Evolutionary conservation across 2,329 filamentous ascomycete species (phyloP), one percentile per base, ranked within the genome.

Genomic region (Penicillium hesseltinei): DNA sequence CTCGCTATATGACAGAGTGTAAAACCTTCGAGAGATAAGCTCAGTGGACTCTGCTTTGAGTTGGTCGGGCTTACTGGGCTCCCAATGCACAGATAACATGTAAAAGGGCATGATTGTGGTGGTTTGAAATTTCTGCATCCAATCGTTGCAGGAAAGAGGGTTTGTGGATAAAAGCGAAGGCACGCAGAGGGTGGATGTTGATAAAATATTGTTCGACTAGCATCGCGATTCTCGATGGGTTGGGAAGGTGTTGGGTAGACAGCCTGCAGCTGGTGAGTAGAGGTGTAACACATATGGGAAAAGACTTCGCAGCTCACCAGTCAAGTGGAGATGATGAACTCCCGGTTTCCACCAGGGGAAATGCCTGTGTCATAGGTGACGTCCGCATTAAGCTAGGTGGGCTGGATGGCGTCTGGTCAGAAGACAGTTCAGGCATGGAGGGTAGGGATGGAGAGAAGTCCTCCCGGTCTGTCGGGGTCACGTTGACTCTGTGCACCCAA

Each of bases 81-180:
- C 63, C 63, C 1, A 66, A 19, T 3, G 63, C 62, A 33, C 63
- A 66, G 6, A 66, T 64, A 13, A 66, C 54, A 56, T 66, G 62
- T 15, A 66, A 48, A 17, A 66, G 43, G 8, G 63, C 63, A 53
- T 60, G 44, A 7, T 47, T 56, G 3, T 60, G 51, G 43, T 40
- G 36, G 4, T 31, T 49, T 6, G 54, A 50, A 2, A 31, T n/a
- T 7, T 63, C 51, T 23, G 46, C 58, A 21, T 66, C 63, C 21
- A 66, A 33, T 21, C 33, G 54, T 27, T 58, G 62, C 2, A 63
- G 42, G 10, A 66, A 66, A 4, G 60, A 60, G 4, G 63, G 63
- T 17, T 56, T 56, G 19, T 66, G 62, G 10, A 63, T 64, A n/a
- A 66, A 66, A 11, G 63, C 62, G 45, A 62, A 66, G 38, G 58